A percentile compares a stretch with the other conserved stretches of the same genome.
phyloP scores from a whole-genome alignment of 345 rosid genomes.

The Anastatica hierochuntica region DNA sequence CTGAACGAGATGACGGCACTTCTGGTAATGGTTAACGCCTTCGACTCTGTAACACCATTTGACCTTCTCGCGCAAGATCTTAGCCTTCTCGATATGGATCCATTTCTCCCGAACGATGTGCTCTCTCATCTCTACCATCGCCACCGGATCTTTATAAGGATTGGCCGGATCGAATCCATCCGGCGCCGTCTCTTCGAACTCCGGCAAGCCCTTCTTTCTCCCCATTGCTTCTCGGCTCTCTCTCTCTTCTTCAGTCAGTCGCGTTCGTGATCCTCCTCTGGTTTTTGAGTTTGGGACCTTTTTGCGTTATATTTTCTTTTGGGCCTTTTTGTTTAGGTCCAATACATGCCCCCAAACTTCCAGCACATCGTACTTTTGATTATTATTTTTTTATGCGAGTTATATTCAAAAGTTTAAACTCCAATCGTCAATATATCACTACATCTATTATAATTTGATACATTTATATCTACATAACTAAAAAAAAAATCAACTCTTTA shows the following conservation, averaged over 20 bases:
- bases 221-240: constrained; percentile 44
- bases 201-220: constrained; percentile 74
- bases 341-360: not conserved
- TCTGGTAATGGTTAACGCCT: constrained; percentile 94
- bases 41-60: constrained; percentile 97
- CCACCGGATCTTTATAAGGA: constrained; percentile 97
- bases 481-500: too few species aligned
- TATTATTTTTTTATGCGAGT: too few species aligned
- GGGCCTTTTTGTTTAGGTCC: not conserved
- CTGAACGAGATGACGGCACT: constrained; percentile 85
- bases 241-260: not conserved
- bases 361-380: not conserved
- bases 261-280: constrained; percentile 9
- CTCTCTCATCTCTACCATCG: constrained; percentile 97
- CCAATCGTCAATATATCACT: too few species aligned
- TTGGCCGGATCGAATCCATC: constrained; percentile 79
- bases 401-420: too few species aligned
- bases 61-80: constrained; percentile 83
- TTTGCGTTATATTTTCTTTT: not conserved
- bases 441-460: too few species aligned
- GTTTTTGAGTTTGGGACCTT: not conserved
- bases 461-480: too few species aligned
- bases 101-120: constrained; percentile 92
- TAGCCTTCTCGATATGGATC: constrained; percentile 97
- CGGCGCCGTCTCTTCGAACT: constrained; percentile 97